Base-by-base conservation (phyloP, 768 basidiomycete genomes). In the Chalciporus pseudorubinellus region DNA sequence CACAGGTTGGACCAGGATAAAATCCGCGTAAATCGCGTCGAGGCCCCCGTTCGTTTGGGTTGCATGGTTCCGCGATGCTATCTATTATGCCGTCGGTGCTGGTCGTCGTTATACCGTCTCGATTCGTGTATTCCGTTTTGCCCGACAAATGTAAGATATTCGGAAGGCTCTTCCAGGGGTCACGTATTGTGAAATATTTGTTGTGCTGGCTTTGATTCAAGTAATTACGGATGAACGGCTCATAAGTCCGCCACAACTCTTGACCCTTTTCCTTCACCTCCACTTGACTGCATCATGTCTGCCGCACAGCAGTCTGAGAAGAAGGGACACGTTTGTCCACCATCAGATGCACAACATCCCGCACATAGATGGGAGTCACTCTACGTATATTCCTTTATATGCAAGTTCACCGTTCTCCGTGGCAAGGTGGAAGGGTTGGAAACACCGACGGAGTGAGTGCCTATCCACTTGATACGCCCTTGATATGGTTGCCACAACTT, bases 1-100 rank as follows among this genome's bases (percentile, higher is more conserved):
- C 43, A 46, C 60, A 92, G 90, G 90, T 92, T 67, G 90, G 90
- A 54, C 90, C 90, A 40, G 90, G 90, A 73, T 92, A 84, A 90
- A 61, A 73, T 54, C 51, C 61, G 59, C 62, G 55, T 60, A 63
- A 63, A 66, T 60, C 51, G 56, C 59, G 60, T 65, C 60, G 57
- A 64, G 53, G 59, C 63, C 56, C 26, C 56, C 66, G 41, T 46
- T 58, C n/a, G 10, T 43, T 43, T 34, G 18, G 22, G 46, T 44
- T 39, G 41, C 33, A 28, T 51, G 42, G 53, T 45, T 51, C 39
- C 33, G 19, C 56, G 40, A 36, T 57, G 55, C 12, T 47, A 41
- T 50, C 34, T 38, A 48, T 55, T 55, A 45, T 53, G 28, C 48
- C 54, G 42, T 51, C 49, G n/a, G 56, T 58, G 58, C 3, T 65